Base-by-base conservation (phyloP, 2,329 filamentous ascomycete species). In the Chaetothyriales sp. region DNA sequence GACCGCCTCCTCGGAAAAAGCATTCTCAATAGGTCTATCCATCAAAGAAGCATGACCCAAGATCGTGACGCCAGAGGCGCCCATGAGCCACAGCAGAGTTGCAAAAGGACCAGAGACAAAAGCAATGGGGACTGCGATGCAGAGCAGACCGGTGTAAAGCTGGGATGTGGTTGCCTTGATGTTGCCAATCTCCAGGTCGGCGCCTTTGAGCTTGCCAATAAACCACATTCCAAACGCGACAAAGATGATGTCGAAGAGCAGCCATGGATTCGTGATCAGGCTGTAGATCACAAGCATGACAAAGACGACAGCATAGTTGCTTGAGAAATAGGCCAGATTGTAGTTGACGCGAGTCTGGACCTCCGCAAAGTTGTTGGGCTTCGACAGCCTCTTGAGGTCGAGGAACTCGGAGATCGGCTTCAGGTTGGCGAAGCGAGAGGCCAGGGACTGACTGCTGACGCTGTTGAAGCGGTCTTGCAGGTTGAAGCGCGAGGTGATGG, bases 1-100 rank as follows among this genome's bases (percentile, higher is more conserved):
- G 85, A 98, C 92, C 89, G 92, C 90, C 90, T 98, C 92, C 89
- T 93, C 92, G 78, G 90, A 95, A 95, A 98, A 98, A 95, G 89
- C 89, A 89, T 93, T 90, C 82, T 96, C 92, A 76, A 96, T 95
- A 53, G 90, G 90, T 79, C 95, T 95, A 69, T 96, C 90, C 84
- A 96, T 82, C 67, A 96, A 80, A 57, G 88, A 78, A 61, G 92
- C 92, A 73, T 98, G 92, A 70, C 92, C 92, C 60, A 96, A 74
- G 60, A 96, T 93, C 66, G 83, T 86, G 67, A 95, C 87, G 67
- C 87, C 89, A 61, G 85, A 90, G 62, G 92, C 92, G 67, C 92
- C 92, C 65, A 96, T 87, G 66, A 98, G 78, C 92, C 92, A 96
- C 62, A 96, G 80, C 61, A 89, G 77, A 48, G 88, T 93, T 63